A percentile compares a stretch with the other conserved stretches of the same genome.
Evolutionary conservation across 1,284 basidiomycete genomes (phyloP).

Genomic region (Xanthoconium separans): DNA sequence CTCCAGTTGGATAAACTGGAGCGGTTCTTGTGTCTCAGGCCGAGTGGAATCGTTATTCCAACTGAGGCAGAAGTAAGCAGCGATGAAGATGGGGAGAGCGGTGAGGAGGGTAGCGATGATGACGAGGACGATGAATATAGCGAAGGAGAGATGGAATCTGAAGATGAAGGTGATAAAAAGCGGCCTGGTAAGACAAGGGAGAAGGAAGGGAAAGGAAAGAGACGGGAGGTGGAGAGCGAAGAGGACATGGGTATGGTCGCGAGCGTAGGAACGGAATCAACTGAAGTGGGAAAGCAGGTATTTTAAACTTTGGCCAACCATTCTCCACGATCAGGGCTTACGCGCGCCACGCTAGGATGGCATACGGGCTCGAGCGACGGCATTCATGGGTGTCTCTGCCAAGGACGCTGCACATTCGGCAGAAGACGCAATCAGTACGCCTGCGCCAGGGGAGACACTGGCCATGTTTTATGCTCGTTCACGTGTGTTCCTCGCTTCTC

Average conservation of each 20-base stretch:
- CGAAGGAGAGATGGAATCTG: background rate
- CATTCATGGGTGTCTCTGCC: slow-evolving; percentile 68
- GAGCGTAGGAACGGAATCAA: background rate
- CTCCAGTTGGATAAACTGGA: slow-evolving; percentile 83
- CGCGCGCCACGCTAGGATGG: slow-evolving; percentile 29
- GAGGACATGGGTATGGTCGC: no score
- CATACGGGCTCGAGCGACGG: slow-evolving; percentile 29
- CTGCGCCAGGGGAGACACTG: slow-evolving; percentile 86
- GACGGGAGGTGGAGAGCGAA: background rate
- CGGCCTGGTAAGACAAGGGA: slow-evolving; percentile 7
- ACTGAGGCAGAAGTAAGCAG: slow-evolving; percentile 64
- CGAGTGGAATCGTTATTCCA: slow-evolving; percentile 60
- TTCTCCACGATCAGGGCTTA: no score
- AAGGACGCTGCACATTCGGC: slow-evolving; percentile 64
- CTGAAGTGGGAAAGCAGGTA: no score
- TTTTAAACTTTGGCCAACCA: no score
- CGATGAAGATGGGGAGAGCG: slow-evolving; percentile 54
- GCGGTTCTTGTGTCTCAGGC: slow-evolving; percentile 68
- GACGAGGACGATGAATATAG: slow-evolving; percentile 38
- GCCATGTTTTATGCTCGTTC: slow-evolving; percentile 84
- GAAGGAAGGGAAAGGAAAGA: slow-evolving; percentile 3
- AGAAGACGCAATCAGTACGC: slow-evolving; percentile 80
- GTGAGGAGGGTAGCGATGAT: slow-evolving; percentile 46
- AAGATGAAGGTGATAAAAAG: background rate
- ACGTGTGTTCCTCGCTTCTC: slow-evolving; percentile 37